A percentile compares a stretch with the other conserved stretches of the same genome.
Conservation (phyloP, 139 green algal species). For the Astrephomene gubernaculifera region DNA sequence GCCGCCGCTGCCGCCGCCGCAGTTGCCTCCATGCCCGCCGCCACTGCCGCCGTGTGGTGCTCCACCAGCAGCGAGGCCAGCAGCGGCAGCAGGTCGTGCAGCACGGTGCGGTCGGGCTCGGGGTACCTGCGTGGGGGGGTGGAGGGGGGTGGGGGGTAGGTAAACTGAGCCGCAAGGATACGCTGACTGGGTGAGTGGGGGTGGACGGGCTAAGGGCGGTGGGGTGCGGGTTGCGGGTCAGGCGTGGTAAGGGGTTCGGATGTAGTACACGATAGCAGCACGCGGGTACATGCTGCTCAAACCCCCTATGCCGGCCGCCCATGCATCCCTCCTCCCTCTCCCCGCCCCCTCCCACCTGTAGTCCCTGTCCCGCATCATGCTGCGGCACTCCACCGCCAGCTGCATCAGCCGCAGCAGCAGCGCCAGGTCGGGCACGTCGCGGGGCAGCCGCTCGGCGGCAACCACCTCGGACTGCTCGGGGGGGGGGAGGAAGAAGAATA, state of each 20-base stretch:
- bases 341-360: constrained; percentile 45
- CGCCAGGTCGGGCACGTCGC: constrained; percentile 59
- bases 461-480: constrained; percentile 22
- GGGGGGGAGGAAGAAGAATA: neutral
- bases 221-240: too few species aligned
- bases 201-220: too few species aligned
- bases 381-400: constrained; percentile 55
- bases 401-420: constrained; percentile 79
- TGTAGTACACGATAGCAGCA: too few species aligned
- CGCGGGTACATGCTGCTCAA: too few species aligned
- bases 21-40: neutral
- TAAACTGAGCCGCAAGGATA: too few species aligned
- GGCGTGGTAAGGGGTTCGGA: too few species aligned
- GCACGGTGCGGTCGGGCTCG: constrained; percentile 38
- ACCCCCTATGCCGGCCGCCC: too few species aligned
- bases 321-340: neutral
- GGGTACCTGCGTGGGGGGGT: constrained; percentile 22
- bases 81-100: constrained; percentile 54
- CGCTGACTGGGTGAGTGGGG: too few species aligned
- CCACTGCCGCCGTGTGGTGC: neutral
- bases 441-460: constrained; percentile 56
- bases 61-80: constrained; percentile 14
- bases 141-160: neutral
- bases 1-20: neutral
- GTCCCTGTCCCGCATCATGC: constrained; percentile 56